Base-by-base conservation (phyloP, 176 grass and related monocot species). In the Echinochloa phyllopogon region DNA sequence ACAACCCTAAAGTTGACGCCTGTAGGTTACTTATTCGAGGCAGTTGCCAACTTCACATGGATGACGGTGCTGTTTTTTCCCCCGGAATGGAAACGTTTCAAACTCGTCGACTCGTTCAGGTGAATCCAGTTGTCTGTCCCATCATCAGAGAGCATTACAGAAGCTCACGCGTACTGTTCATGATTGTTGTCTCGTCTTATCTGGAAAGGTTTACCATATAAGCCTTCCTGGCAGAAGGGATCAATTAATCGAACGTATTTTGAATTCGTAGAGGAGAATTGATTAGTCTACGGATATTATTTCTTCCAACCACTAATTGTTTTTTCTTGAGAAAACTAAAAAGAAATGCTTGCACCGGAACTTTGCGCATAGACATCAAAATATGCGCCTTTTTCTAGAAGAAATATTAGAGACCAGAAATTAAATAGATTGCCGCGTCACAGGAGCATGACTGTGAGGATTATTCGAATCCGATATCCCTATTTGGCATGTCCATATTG, bases 71-170 rank as follows among this genome's bases (percentile, higher is more conserved):
- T 63, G 59, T 47, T 77, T 42, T 25, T 13, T 55, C 5, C 16
- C 6, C 7, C 8, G 39, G 13, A 27, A 27, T 43, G 38, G 55
- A 77, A 77, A 23, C 39, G 23, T 33, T 47, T 48, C 58, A 27
- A 63, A 64, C 41, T 48, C 15, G 41, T 78, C 41, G 2, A 64
- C 12, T 14, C 4, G 37, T 13, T 10, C n/a, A 44, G 39, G 75
- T 77, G 75, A 60, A 77, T 77, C 56, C 56, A 77, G 36, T n/a
- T 56, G 36, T 76, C 17, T 37, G 14, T 36, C 15, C 20, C 58
- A 18, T 44, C 40, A 2, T 29, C n/a, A n/a, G 36, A 64, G 2
- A 58, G 12, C 51, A 23, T 76, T 14, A 16, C n/a, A 37, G 51
- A 76, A 41, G 59, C 24, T 2, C 29, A 59, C 75, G 45, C 3